A percentile compares a stretch with the other conserved stretches of the same genome.
Evolutionary conservation across 805 yeast species (phyloP).

Genomic region (Zygoascus tannicola): DNA sequence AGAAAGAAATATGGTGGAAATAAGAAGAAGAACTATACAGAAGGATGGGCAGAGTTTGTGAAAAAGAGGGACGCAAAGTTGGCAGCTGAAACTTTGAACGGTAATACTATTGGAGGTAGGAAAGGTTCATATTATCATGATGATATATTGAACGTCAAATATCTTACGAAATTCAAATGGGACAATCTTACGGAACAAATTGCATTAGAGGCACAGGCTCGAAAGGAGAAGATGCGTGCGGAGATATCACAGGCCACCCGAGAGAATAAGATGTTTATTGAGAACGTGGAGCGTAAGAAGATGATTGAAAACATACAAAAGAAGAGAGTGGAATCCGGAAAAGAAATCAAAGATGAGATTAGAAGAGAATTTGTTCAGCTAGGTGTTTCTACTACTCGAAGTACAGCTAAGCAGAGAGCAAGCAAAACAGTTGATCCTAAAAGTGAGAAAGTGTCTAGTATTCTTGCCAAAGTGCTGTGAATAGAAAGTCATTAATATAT

Average conservation of each 20-base stretch:
- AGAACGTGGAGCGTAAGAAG: conserved; percentile 78
- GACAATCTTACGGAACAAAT: conserved; percentile 86
- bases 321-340: conserved; percentile 33
- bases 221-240: conserved; percentile 78
- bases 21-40: conserved; percentile 76
- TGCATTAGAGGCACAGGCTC: conserved; percentile 77
- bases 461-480: conserved; percentile 21
- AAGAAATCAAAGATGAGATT: conserved; percentile 25
- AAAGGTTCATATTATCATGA: conserved; percentile 88
- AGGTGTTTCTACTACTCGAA: conserved; percentile 55
- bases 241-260: conserved; percentile 85
- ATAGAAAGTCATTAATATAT: no score
- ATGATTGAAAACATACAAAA: conserved; percentile 60
- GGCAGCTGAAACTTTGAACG: conserved; percentile 79
- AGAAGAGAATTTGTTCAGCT: conserved; percentile 65
- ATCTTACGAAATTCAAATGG: conserved; percentile 91
- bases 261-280: conserved; percentile 72
- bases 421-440: conserved; percentile 13
- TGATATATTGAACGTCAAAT: conserved; percentile 85
- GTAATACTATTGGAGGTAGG: conserved; percentile 84
- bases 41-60: conserved; percentile 94
- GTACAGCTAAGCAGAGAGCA: conserved; percentile 41
- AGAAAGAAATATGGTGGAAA: conserved; percentile 87
- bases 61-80: conserved; percentile 80
- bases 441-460: conserved; percentile 13